These are phyloP conservation scores for Coemansia sp. DNA, from an alignment of 192 early-diverging fungal species.

Conservation along the genomic window DNA sequence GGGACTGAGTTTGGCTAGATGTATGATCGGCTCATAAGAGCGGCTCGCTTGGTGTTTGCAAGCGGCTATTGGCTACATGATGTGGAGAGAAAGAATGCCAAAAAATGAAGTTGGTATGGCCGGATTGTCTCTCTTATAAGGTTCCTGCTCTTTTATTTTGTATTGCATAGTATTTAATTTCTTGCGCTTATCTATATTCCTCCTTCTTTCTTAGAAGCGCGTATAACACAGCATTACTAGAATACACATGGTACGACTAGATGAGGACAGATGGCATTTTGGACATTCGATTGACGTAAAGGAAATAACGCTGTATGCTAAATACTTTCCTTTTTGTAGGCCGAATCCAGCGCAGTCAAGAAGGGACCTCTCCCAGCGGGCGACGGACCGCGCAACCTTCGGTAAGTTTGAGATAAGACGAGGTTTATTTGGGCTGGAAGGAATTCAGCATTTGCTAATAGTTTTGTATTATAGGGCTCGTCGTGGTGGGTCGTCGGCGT, in stretches of 20 bases:
- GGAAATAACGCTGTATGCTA: neutral
- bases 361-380: slow-evolving; percentile 40
- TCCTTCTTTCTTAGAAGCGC: neutral
- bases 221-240: slow-evolving; percentile 1
- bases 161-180: slow-evolving; percentile 10
- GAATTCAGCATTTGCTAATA: neutral
- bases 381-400: slow-evolving; percentile 44
- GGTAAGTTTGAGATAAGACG: slow-evolving; percentile 20
- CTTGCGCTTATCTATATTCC: neutral
- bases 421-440: neutral
- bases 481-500: slow-evolving; percentile 44
- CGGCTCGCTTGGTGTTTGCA: slow-evolving; percentile 27
- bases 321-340: slow-evolving; percentile 17
- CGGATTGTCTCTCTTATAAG: neutral
- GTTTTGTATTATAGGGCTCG: slow-evolving; percentile 28
- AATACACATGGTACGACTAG: slow-evolving; percentile 1
- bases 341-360: slow-evolving; percentile 48
- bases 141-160: neutral
- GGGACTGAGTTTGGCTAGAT: neutral
- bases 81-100: neutral
- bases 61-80: slow-evolving; percentile 30
- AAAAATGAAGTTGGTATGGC: neutral
- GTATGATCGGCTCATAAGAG: neutral
- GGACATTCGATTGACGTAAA: neutral
- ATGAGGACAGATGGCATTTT: neutral